phyloP scores from a whole-genome alignment of 1,284 basidiomycete species.

The Phellopilus nigrolimitatus region DNA sequence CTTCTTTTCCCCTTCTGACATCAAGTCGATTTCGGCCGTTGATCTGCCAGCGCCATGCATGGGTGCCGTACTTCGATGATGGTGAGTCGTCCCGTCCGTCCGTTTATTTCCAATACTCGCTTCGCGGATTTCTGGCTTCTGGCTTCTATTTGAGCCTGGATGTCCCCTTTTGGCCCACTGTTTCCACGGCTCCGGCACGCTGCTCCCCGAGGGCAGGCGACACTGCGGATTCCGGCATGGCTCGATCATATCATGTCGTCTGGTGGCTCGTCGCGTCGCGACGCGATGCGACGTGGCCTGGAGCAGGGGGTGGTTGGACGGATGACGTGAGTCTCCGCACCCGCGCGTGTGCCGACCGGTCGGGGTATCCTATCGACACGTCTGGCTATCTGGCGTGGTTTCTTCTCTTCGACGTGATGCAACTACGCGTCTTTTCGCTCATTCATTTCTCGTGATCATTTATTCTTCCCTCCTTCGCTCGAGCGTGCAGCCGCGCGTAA shows the following conservation, averaged over 20 bases:
- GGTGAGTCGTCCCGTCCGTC: slow-evolving; percentile 39
- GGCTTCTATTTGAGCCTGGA: too few relatives aligned
- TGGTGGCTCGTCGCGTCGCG: slow-evolving; percentile 6
- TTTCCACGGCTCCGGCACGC: neutral
- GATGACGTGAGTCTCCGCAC: too few relatives aligned
- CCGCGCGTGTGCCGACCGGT: neutral
- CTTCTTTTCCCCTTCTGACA: neutral
- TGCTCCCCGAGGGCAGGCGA: neutral
- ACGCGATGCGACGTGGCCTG: slow-evolving; percentile 5
- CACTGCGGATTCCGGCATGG: neutral
- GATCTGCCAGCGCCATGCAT: slow-evolving; percentile 56
- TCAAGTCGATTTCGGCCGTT: neutral
- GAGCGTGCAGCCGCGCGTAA: neutral
- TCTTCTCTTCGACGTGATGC: slow-evolving; percentile 2
- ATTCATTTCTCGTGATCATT: neutral
- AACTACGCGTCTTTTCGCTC: slow-evolving; percentile 2
- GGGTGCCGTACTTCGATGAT: slow-evolving; percentile 81
- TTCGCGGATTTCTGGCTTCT: too few relatives aligned
- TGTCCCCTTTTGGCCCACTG: neutral
- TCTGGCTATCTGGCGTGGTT: too few relatives aligned
- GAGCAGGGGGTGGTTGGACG: too few relatives aligned
- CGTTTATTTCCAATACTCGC: neutral
- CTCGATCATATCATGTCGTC: neutral
- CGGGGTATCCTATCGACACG: neutral
- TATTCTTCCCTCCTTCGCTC: neutral